Evolutionary conservation across 495 filamentous ascomycete species (phyloP).

Genomic region (Chaetomidium leptoderma): DNA sequence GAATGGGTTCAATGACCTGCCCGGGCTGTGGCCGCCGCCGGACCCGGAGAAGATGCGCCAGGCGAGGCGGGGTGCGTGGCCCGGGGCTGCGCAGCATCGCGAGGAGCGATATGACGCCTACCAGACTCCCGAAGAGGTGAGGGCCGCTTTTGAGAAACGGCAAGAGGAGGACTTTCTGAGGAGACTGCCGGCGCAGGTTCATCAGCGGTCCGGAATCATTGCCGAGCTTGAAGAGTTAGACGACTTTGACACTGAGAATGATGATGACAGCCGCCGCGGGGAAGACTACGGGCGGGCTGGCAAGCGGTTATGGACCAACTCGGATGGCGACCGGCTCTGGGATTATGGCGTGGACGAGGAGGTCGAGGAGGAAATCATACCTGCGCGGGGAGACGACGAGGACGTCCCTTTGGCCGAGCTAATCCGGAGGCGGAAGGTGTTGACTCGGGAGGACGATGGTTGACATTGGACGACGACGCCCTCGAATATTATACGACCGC

Average conservation of each 20-base stretch:
- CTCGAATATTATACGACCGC: too few species aligned
- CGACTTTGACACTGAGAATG: slow-evolving; percentile 36
- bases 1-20: slow-evolving; percentile 80
- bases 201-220: slow-evolving; percentile 32
- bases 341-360: slow-evolving; percentile 93
- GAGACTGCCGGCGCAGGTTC: slow-evolving; percentile 9
- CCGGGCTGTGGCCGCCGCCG: slow-evolving; percentile 71
- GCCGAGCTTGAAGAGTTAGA: slow-evolving; percentile 43
- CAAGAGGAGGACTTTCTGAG: slow-evolving; percentile 46
- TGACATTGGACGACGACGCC: slow-evolving; percentile 10
- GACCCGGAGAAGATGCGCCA: slow-evolving; percentile 78
- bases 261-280: slow-evolving; percentile 21
- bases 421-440: slow-evolving; percentile 47
- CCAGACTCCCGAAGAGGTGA: slow-evolving; percentile 26
- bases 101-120: slow-evolving; percentile 15
- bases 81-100: slow-evolving; percentile 20
- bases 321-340: slow-evolving; percentile 75
- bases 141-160: slow-evolving; percentile 33
- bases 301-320: slow-evolving; percentile 72
- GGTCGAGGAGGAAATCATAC: slow-evolving; percentile 55
- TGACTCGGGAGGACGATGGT: slow-evolving; percentile 25
- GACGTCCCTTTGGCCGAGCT: slow-evolving; percentile 74
- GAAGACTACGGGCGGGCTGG: slow-evolving; percentile 40
- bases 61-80: slow-evolving; percentile 32
- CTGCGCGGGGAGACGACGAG: slow-evolving; percentile 48